Base-by-base conservation (phyloP, 306 rosid genomes). In the Trifolium dubium region DNA sequence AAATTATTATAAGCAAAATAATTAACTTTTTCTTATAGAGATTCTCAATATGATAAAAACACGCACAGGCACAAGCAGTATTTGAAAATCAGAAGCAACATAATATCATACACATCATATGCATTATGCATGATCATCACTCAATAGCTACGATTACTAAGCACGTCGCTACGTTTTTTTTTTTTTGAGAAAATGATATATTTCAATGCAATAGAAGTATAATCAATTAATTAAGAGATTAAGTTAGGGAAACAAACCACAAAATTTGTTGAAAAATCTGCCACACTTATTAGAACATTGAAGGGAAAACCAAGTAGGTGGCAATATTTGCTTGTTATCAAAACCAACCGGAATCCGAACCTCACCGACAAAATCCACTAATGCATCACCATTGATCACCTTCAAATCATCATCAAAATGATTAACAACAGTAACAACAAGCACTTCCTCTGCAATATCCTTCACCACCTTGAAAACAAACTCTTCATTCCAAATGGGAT, bases 401-500 rank as follows among this genome's bases (percentile, higher is more conserved):
- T 53, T 71, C 7, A 81, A 59, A 7, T 82, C 86, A 53, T 82
- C 85, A 55, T 82, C 84, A 55, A 46, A 64, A 2, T 67, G 82
- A 39, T 37, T 82, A 60, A 67, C 75, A 64, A 85, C 83, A 68
- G 88, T 84, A 13, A 85, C 80, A 72, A 84, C 3, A 49, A 91
- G 88, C 75, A 89, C 96, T 6, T 85, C 86, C 34, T 78, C 70
- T 7, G 65, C 44, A 54, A 77, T 85, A 77, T 84, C 89, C 73
- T 67, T 80, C 14, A 88, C 89, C 14, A 88, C 89, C 54, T 63
- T 75, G 73, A 93, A 93, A 67, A 81, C 76, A 72, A 91, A 93
- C 84, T 89, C 98, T 13, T 91, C 86, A 49, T 87, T 85, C 98
- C 95, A 93, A 77, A 79, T 79, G 5, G 92, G 93, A 65, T 62